Evolutionary conservation across 768 basidiomycete genomes (phyloP).

Genomic region (Boletus vinaceobasis): DNA sequence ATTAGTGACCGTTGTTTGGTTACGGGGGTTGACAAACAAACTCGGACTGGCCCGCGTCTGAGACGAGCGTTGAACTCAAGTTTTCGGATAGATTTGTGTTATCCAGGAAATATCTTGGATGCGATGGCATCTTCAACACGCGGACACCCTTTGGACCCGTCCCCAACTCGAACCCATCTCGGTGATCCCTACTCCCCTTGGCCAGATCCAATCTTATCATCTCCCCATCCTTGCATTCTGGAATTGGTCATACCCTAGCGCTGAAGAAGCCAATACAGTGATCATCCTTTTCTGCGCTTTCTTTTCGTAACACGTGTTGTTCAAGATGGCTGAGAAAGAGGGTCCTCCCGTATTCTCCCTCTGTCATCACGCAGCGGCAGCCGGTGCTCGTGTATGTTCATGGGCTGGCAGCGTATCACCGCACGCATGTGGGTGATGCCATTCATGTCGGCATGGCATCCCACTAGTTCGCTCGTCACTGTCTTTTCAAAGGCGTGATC

Average conservation of each 20-base stretch:
- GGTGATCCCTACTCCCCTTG: background rate
- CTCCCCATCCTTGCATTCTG: constrained; percentile 5
- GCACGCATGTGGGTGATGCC: constrained; percentile 5
- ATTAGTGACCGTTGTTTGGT: constrained; percentile 17
- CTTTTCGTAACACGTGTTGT: constrained; percentile 22
- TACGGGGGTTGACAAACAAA: constrained; percentile 11
- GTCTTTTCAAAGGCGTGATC: background rate
- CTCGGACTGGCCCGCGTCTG: background rate
- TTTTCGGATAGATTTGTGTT: background rate
- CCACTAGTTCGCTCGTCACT: too few relatives aligned
- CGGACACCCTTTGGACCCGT: constrained; percentile 23
- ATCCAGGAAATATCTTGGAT: background rate
- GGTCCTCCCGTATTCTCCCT: constrained; percentile 7
- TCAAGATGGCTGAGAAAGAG: constrained; percentile 14
- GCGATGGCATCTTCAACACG: background rate
- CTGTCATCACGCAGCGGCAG: constrained; percentile 11
- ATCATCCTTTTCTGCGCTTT: constrained; percentile 11
- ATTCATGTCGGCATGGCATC: too few relatives aligned
- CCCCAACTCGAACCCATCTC: background rate
- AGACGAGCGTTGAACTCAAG: background rate
- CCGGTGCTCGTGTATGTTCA: background rate
- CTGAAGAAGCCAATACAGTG: constrained; percentile 2
- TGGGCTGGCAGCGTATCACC: constrained; percentile 2
- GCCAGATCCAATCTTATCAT: constrained; percentile 27
- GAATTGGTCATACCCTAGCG: constrained; percentile 17